Conservation (phyloP, 2,329 filamentous ascomycete genomes). For the Raffaelea albimanens region DNA sequence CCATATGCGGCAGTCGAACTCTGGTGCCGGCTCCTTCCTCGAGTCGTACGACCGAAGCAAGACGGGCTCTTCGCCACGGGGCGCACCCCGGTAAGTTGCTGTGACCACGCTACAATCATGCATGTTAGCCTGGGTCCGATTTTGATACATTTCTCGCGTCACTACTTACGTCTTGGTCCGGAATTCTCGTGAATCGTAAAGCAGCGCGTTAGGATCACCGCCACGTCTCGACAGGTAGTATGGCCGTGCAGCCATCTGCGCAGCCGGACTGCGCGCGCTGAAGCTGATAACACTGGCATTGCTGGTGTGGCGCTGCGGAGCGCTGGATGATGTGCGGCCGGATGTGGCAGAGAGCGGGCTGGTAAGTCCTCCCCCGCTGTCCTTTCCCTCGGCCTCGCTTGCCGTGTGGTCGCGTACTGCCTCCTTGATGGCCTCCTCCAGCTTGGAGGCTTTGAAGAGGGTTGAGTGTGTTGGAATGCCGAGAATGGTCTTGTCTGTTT, state of each 20-base stretch:
- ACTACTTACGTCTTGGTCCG: conserved; percentile 76
- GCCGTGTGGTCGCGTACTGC: conserved; percentile 80
- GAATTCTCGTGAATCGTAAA: conserved; percentile 83
- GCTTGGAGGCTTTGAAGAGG: conserved; percentile 89
- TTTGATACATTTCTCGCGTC: not conserved
- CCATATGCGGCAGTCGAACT: conserved; percentile 94
- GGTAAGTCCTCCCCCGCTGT: conserved; percentile 34
- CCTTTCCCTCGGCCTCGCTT: conserved; percentile 74
- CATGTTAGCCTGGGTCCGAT: too few relatives aligned
- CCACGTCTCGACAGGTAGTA: conserved; percentile 53
- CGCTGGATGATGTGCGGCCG: conserved; percentile 25
- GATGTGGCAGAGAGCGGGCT: conserved; percentile 28
- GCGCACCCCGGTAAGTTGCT: conserved; percentile 78
- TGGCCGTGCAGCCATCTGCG: conserved; percentile 45
- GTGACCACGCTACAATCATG: conserved; percentile 61
- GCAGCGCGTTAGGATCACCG: conserved; percentile 63
- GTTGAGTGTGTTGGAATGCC: conserved; percentile 93
- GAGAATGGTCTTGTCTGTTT: conserved; percentile 95
- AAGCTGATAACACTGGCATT: conserved; percentile 78
- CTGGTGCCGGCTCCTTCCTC: conserved; percentile 77
- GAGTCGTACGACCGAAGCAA: conserved; percentile 92
- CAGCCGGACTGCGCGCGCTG: conserved; percentile 54
- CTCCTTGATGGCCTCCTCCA: conserved; percentile 87
- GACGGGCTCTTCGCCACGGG: conserved; percentile 55
- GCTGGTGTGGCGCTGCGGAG: conserved; percentile 57